Evolutionary conservation across 2,329 filamentous ascomycete species (phyloP).

Genomic region (Pyrenochaeta sp.): DNA sequence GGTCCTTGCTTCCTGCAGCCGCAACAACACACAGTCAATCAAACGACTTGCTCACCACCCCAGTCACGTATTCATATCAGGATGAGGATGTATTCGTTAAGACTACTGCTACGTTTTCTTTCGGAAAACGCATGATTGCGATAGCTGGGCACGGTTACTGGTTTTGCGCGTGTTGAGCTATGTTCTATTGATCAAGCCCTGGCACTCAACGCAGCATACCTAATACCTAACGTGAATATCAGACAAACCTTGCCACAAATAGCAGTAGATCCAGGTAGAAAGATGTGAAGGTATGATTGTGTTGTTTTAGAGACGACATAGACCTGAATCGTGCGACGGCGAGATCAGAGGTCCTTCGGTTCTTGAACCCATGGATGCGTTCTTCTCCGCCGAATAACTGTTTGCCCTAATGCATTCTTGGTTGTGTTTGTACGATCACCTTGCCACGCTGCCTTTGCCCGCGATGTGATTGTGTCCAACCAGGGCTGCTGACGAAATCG

Average conservation of each 20-base stretch:
- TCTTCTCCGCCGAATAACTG: background rate
- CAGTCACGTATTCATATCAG: background rate
- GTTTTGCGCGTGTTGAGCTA: too few relatives aligned
- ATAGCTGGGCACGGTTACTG: too few relatives aligned
- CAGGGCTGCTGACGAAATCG: background rate
- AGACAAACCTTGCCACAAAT: too few relatives aligned
- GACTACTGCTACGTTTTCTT: background rate
- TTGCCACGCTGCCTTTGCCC: background rate
- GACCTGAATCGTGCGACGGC: background rate
- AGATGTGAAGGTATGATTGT: background rate
- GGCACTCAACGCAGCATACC: too few relatives aligned
- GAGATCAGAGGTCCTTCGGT: background rate
- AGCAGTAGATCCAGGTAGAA: too few relatives aligned
- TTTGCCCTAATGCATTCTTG: background rate
- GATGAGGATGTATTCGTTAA: background rate
- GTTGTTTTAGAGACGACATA: background rate
- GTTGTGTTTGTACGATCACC: background rate
- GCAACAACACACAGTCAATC: slow-evolving; percentile 1
- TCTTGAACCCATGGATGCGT: background rate
- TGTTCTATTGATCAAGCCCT: too few relatives aligned
- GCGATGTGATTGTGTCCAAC: background rate
- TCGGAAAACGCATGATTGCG: background rate
- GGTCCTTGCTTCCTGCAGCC: slow-evolving; percentile 4
- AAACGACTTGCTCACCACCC: background rate
- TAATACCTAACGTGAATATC: too few relatives aligned